Conservation (phyloP, 345 rosid genomes). For the Lepidium sativum region DNA sequence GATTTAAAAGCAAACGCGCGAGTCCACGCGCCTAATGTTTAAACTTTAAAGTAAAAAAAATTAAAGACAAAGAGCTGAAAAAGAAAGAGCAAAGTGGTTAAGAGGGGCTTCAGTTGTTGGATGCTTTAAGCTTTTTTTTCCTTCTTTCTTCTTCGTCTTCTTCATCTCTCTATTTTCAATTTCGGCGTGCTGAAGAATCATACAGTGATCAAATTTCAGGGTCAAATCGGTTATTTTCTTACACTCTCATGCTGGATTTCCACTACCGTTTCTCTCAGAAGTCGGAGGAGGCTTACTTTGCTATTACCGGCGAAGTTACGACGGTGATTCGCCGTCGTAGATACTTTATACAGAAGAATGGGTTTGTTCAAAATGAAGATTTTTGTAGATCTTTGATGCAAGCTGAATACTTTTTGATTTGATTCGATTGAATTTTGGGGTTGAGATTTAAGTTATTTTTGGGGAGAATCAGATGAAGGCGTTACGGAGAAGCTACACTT, state of each 20-base stretch:
- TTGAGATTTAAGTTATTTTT: neutral
- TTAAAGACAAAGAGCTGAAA: conserved; percentile 13
- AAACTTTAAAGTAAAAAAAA: neutral
- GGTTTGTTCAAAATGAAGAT: neutral
- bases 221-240: neutral
- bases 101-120: conserved; percentile 29
- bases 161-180: neutral
- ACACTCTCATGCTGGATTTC: conserved; percentile 16
- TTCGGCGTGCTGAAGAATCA: conserved; percentile 25
- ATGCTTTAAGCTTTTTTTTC: conserved; percentile 11
- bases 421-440: neutral
- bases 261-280: conserved; percentile 8
- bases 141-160: neutral
- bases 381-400: conserved; percentile 10
- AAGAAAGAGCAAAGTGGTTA: conserved; percentile 20
- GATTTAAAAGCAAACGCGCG: neutral
- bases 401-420: neutral
- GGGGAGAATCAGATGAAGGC: conserved; percentile 56
- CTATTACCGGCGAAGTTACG: conserved; percentile 1
- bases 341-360: too few species aligned
- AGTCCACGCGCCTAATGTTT: conserved; percentile 21
- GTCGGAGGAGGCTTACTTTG: conserved; percentile 6
- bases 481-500: conserved; percentile 70
- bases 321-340: too few species aligned
- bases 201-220: neutral